Evolutionary conservation across 2,329 filamentous ascomycete species (phyloP).

Genomic region (Alternaria sp.): DNA sequence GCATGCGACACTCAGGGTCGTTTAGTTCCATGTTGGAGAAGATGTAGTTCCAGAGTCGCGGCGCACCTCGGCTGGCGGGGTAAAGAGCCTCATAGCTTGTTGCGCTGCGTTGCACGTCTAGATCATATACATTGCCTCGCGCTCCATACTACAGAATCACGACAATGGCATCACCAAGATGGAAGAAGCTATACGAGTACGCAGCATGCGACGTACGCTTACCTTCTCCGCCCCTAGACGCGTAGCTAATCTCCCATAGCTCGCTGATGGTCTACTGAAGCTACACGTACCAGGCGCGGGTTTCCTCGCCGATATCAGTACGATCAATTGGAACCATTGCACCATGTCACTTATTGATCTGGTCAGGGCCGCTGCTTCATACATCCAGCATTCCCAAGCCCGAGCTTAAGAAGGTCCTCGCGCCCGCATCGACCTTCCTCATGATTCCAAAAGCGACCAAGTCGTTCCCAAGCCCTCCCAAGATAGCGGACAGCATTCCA

Average conservation of each 20-base stretch:
- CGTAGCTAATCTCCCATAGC: conserved; percentile 23
- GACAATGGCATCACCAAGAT: conserved; percentile 34
- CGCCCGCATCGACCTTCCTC: conserved; percentile 65
- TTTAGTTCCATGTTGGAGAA: not conserved
- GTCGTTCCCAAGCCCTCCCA: conserved; percentile 45
- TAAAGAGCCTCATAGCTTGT: not conserved
- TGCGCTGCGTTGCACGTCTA: not conserved
- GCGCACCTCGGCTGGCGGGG: conserved; percentile 14
- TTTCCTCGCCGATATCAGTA: conserved; percentile 68
- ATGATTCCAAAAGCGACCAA: conserved; percentile 65
- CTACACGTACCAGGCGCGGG: conserved; percentile 71
- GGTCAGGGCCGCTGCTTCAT: conserved; percentile 35
- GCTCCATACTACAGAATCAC: not conserved
- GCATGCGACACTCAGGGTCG: not conserved
- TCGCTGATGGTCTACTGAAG: conserved; percentile 74
- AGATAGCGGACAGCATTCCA: conserved; percentile 40
- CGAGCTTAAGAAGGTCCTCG: conserved; percentile 48
- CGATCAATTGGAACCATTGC: conserved; percentile 31
- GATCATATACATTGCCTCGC: not conserved
- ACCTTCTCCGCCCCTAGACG: not conserved
- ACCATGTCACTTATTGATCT: not conserved
- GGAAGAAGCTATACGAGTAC: conserved; percentile 41
- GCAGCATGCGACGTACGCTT: conserved; percentile 43
- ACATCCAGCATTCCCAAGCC: conserved; percentile 23
- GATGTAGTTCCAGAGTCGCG: not conserved